Percentiles rank a stretch among this genome's conserved stretches.
Conservation (phyloP, 441 rosid genomes). For the Erysimum pusillum region DNA sequence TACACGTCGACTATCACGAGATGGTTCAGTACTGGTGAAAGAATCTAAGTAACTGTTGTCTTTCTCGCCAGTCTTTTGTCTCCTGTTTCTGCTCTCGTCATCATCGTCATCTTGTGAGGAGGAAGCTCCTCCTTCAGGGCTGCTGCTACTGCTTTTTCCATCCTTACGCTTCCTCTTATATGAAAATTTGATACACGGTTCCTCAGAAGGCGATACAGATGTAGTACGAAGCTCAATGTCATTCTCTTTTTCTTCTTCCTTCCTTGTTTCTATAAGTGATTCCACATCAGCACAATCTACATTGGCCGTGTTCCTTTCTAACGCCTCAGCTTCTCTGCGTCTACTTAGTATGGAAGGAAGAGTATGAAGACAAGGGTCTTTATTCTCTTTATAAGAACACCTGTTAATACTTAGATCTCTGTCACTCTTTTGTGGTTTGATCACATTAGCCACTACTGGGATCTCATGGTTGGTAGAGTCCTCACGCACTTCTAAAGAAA, state of each 20-base stretch:
- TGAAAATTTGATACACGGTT: conserved; percentile 67
- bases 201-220: conserved; percentile 48
- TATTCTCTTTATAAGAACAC: conserved; percentile 55
- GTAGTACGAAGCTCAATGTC: conserved; percentile 45
- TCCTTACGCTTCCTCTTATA: conserved; percentile 81
- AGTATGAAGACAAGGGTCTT: conserved; percentile 57
- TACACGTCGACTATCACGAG: conserved; percentile 61
- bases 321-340: conserved; percentile 64
- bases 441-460: conserved; percentile 50
- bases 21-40: conserved; percentile 57
- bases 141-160: conserved; percentile 57
- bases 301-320: conserved; percentile 51
- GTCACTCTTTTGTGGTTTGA: conserved; percentile 47
- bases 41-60: conserved; percentile 49
- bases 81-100: conserved; percentile 40
- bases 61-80: conserved; percentile 55
- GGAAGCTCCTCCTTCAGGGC: conserved; percentile 47
- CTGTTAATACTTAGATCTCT: conserved; percentile 43
- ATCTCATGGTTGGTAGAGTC: conserved; percentile 43
- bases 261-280: conserved; percentile 43
- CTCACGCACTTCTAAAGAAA: conserved; percentile 41
- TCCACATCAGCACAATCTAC: conserved; percentile 52
- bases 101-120: conserved; percentile 49
- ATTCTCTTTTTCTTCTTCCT: conserved; percentile 50
- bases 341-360: conserved; percentile 78